A percentile compares a stretch with the other conserved stretches of the same genome.
These are phyloP conservation scores for Nicotiana sylvestris DNA, from an alignment of 257 asterid genomes.

Conservation along the genomic window DNA sequence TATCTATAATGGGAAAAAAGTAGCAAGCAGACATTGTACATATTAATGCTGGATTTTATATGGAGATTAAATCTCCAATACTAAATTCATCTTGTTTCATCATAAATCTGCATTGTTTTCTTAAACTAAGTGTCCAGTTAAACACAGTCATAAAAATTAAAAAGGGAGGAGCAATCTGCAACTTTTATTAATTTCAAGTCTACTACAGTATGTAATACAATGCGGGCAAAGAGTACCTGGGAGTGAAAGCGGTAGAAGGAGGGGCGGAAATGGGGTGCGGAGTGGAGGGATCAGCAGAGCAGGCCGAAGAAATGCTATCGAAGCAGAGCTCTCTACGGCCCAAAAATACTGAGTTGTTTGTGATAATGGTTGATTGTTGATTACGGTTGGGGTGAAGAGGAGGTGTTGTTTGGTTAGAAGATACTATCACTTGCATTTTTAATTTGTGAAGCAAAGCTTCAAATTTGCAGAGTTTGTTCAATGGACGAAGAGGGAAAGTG, in stretches of 20 bases:
- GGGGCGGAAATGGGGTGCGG: constrained; percentile 29
- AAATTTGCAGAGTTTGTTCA: background rate
- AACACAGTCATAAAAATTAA: background rate
- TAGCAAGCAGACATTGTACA: too few species aligned
- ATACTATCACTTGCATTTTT: constrained; percentile 5
- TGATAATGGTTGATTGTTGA: background rate
- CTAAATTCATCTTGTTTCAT: background rate
- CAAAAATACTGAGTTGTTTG: background rate
- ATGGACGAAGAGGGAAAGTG: background rate
- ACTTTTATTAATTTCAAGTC: background rate
- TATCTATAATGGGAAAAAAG: too few species aligned
- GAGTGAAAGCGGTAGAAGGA: constrained; percentile 27
- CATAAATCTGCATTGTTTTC: background rate
- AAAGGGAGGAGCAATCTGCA: background rate
- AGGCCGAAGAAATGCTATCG: constrained; percentile 33
- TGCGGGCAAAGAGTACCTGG: constrained; percentile 24
- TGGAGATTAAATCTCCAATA: too few species aligned
- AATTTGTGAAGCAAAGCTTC: background rate
- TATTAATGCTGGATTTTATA: too few species aligned
- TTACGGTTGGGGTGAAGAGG: background rate
- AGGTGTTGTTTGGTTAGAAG: background rate
- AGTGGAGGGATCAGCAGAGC: constrained; percentile 21
- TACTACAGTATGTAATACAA: background rate
- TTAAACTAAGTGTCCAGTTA: background rate
- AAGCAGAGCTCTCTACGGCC: constrained; percentile 89